These are phyloP conservation scores for Hypoxylon sp. DNA, from an alignment of 2,329 filamentous ascomycete species.

Conservation along the genomic window DNA sequence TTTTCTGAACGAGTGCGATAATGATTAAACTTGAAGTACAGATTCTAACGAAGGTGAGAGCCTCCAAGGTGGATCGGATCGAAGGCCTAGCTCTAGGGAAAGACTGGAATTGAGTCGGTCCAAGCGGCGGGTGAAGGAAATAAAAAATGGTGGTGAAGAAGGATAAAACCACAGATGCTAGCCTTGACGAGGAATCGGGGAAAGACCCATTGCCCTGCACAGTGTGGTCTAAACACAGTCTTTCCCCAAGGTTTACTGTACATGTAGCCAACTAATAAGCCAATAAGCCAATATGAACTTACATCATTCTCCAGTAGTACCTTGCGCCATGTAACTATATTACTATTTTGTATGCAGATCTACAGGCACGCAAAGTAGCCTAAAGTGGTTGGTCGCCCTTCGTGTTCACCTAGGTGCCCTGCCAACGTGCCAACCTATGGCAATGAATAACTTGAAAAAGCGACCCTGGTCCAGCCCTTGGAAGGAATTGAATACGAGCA, in stretches of 20 bases:
- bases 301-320: conserved; percentile 26
- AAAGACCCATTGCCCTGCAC: conserved; percentile 23
- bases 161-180: conserved; percentile 13
- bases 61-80: conserved; percentile 12
- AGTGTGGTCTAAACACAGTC: conserved; percentile 13
- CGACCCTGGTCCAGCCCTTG: conserved; percentile 18
- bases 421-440: conserved; percentile 21
- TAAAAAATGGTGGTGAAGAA: conserved; percentile 18
- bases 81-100: no score
- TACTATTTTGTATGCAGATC: conserved; percentile 1
- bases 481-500: conserved; percentile 33
- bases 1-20: conserved; percentile 26
- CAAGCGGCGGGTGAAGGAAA: conserved; percentile 5
- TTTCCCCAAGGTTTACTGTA: conserved; percentile 10
- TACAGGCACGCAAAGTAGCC: conserved; percentile 12
- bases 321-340: conserved; percentile 6
- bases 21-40: conserved; percentile 4
- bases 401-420: conserved; percentile 20
- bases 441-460: conserved; percentile 16
- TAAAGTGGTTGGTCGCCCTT: conserved; percentile 6
- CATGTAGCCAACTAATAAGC: no score
- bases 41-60: conserved; percentile 25
- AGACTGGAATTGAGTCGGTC: conserved; percentile 20
- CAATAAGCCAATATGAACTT: no score
- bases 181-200: conserved; percentile 28